Evolutionary conservation across 2,329 filamentous ascomycete species (phyloP).

Genomic region (Aspergillus caelatus): DNA sequence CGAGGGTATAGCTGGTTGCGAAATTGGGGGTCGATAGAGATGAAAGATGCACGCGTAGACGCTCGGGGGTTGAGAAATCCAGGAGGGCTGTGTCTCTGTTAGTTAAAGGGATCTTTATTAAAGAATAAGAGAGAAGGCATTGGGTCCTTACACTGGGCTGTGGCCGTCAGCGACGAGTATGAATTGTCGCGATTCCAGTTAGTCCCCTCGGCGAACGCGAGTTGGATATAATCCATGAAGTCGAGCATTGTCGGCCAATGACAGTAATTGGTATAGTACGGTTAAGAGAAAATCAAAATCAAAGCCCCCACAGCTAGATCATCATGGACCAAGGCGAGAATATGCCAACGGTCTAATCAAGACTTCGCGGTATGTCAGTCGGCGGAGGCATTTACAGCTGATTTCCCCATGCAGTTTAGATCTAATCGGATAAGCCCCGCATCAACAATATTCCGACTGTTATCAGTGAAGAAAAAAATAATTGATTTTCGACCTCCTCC

Average conservation of each 20-base stretch:
- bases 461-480: constrained; percentile 43
- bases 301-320: not conserved
- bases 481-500: constrained; percentile 26
- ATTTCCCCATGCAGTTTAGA: constrained; percentile 36
- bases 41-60: constrained; percentile 82
- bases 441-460: constrained; percentile 41
- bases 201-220: constrained; percentile 83
- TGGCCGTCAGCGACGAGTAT: constrained; percentile 83
- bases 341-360: not conserved
- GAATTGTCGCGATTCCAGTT: constrained; percentile 92
- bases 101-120: not conserved
- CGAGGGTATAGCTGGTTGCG: constrained; percentile 89
- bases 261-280: no score
- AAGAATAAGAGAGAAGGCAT: not conserved
- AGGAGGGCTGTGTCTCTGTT: constrained; percentile 67
- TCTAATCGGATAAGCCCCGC: constrained; percentile 40
- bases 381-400: constrained; percentile 27
- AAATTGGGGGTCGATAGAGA: constrained; percentile 92
- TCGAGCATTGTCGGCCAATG: constrained; percentile 69
- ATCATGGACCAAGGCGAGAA: not conserved
- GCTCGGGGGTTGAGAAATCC: constrained; percentile 82
- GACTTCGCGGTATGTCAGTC: constrained; percentile 4
- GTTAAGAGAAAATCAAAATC: not conserved
- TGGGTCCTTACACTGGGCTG: constrained; percentile 67
- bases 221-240: constrained; percentile 96